Conservation (phyloP, 2,329 filamentous ascomycete genomes). For the Sphaerostilbella broomeana region DNA sequence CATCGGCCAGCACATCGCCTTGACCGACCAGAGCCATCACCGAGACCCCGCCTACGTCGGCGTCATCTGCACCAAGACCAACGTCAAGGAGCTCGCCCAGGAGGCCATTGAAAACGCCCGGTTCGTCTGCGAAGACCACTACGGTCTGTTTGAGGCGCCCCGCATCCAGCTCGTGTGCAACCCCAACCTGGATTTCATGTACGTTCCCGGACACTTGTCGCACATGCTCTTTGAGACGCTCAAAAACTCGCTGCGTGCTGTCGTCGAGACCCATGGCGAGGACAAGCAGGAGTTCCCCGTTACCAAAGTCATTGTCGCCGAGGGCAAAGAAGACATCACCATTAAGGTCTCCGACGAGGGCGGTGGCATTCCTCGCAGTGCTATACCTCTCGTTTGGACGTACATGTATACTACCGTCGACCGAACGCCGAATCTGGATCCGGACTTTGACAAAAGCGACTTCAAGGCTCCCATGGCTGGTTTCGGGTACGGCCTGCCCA, state of each 20-base stretch:
- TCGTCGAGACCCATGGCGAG: constrained; percentile 89
- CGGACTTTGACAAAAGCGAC: constrained; percentile 97
- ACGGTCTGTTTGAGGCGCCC: constrained; percentile 92
- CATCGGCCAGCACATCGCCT: constrained; percentile 94
- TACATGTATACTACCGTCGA: constrained; percentile 99
- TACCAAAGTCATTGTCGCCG: constrained; percentile 94
- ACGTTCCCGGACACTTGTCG: constrained; percentile 95
- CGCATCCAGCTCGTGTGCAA: constrained; percentile 96
- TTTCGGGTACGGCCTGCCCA: constrained; percentile 95
- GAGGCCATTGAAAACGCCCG: constrained; percentile 97
- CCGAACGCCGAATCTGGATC: constrained; percentile 87
- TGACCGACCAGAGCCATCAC: constrained; percentile 87
- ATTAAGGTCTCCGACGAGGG: constrained; percentile 98
- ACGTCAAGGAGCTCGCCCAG: constrained; percentile 87
- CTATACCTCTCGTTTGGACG: constrained; percentile 97
- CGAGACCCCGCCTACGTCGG: constrained; percentile 92
- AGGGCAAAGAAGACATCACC: constrained; percentile 97
- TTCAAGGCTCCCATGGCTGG: constrained; percentile 99
- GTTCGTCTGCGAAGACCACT: constrained; percentile 99
- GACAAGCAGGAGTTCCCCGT: constrained; percentile 95
- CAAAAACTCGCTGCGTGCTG: constrained; percentile 95
- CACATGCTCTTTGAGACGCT: constrained; percentile 99
- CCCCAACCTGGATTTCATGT: constrained; percentile 95
- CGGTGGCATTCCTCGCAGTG: constrained; percentile 85
- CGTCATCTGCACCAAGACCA: constrained; percentile 98